These are phyloP conservation scores for Aspergillus indologenus DNA, from an alignment of 495 filamentous ascomycete species.

Conservation along the genomic window DNA sequence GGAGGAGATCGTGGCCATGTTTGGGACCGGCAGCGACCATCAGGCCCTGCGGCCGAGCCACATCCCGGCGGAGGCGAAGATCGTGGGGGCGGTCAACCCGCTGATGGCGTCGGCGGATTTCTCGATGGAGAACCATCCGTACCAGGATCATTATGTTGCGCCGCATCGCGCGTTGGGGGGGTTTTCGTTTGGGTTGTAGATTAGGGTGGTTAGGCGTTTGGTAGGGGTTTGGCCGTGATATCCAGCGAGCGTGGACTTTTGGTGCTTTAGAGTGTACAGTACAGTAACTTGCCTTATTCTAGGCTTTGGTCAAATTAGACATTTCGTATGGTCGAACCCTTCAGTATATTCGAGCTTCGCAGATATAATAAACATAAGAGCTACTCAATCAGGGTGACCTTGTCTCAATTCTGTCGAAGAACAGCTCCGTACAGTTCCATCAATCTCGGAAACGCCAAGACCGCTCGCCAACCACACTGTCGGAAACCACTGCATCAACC, in stretches of 20 bases:
- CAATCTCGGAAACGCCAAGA: too few species aligned
- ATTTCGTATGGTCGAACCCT: too few species aligned
- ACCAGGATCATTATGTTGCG: conserved; percentile 61
- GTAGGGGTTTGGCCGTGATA: not conserved
- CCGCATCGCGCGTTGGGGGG: conserved; percentile 31
- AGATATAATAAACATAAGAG: too few species aligned
- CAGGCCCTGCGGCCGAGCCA: conserved; percentile 24
- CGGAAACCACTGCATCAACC: too few species aligned
- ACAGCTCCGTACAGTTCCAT: too few species aligned
- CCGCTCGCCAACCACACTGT: too few species aligned
- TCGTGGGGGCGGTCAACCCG: conserved; percentile 59
- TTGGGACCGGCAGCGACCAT: conserved; percentile 17
- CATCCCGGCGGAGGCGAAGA: conserved; percentile 24
- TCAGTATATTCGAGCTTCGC: too few species aligned
- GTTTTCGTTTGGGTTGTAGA: conserved; percentile 23
- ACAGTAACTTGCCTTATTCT: too few species aligned
- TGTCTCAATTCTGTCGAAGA: too few species aligned
- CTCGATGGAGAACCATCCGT: conserved; percentile 69
- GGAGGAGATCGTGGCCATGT: conserved; percentile 4
- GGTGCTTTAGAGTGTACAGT: too few species aligned
- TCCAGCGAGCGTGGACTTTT: not conserved
- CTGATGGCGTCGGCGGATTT: conserved; percentile 67
- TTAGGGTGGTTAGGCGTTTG: conserved; percentile 6
- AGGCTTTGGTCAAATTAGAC: too few species aligned
- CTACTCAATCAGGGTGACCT: too few species aligned